These are phyloP conservation scores for Adansonia digitata DNA, from an alignment of 345 rosid species.

Conservation along the genomic window DNA sequence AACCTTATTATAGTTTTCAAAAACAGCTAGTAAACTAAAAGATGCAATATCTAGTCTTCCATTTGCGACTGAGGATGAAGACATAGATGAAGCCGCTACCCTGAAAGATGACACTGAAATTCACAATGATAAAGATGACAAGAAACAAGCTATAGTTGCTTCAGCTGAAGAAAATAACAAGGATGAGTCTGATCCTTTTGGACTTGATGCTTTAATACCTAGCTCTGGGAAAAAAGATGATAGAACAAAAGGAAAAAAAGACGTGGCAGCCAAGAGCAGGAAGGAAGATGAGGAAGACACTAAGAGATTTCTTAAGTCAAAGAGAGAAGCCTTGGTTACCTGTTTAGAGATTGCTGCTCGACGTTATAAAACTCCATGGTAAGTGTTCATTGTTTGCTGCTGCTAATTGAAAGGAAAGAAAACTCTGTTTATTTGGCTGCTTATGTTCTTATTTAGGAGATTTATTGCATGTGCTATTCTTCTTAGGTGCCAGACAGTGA, in stretches of 20 bases:
- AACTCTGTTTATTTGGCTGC: neutral
- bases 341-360: slow-evolving; percentile 93
- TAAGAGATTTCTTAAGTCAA: slow-evolving; percentile 60
- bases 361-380: slow-evolving; percentile 86
- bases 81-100: slow-evolving; percentile 66
- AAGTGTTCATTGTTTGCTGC: slow-evolving; percentile 10
- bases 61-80: slow-evolving; percentile 66
- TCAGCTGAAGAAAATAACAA: slow-evolving; percentile 33
- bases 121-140: slow-evolving; percentile 25
- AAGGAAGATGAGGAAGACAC: slow-evolving; percentile 54
- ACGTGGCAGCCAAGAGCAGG: slow-evolving; percentile 26
- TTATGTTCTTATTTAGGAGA: neutral
- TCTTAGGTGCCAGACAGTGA: slow-evolving; percentile 91
- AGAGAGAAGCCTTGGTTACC: slow-evolving; percentile 74
- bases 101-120: slow-evolving; percentile 42
- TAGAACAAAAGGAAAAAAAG: slow-evolving; percentile 54
- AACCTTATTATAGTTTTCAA: slow-evolving; percentile 59
- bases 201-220: slow-evolving; percentile 74
- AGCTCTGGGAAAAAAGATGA: slow-evolving; percentile 52
- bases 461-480: neutral
- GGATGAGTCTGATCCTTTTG: slow-evolving; percentile 82
- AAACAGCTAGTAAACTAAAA: slow-evolving; percentile 57
- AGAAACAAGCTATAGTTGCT: slow-evolving; percentile 27
- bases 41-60: slow-evolving; percentile 70
- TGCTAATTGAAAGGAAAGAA: neutral